Conservation (phyloP, 768 basidiomycete genomes). For the Multifurca ochricompacta region DNA sequence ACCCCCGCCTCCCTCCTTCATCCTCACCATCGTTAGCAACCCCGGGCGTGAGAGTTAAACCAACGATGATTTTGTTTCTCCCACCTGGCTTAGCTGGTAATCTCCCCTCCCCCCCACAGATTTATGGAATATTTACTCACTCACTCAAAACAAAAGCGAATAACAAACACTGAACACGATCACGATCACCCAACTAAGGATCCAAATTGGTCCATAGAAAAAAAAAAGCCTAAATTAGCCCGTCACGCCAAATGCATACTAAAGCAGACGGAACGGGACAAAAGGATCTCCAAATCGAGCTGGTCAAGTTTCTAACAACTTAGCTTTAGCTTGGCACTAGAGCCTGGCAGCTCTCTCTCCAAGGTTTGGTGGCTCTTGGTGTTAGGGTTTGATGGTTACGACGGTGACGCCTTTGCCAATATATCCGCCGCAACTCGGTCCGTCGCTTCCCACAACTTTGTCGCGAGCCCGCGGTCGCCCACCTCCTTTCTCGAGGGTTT, state of each 20-base stretch:
- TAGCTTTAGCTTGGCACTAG: neutral
- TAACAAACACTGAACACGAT: neutral
- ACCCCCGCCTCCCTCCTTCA: too few species aligned
- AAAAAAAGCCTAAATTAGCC: constrained; percentile 12
- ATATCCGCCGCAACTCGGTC: neutral
- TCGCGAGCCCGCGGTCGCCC: neutral
- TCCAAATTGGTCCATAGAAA: neutral
- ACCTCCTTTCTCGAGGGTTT: neutral
- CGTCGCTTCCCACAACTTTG: neutral
- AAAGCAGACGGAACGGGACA: constrained; percentile 7
- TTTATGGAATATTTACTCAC: too few species aligned
- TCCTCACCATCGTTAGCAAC: too few species aligned
- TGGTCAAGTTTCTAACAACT: too few species aligned
- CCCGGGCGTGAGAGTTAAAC: too few species aligned
- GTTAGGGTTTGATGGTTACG: too few species aligned
- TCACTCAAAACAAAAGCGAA: neutral
- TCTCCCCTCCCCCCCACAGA: too few species aligned
- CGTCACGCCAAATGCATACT: constrained; percentile 5
- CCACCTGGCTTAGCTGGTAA: too few species aligned
- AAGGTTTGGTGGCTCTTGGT: neutral
- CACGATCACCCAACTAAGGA: neutral
- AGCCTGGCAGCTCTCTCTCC: neutral
- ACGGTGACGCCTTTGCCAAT: neutral
- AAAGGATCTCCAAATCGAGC: constrained; percentile 11
- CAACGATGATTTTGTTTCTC: too few species aligned